Percentiles rank a stretch among this genome's conserved stretches.
phyloP scores from a whole-genome alignment of 208 protist species.

The Lotmaria passim region DNA sequence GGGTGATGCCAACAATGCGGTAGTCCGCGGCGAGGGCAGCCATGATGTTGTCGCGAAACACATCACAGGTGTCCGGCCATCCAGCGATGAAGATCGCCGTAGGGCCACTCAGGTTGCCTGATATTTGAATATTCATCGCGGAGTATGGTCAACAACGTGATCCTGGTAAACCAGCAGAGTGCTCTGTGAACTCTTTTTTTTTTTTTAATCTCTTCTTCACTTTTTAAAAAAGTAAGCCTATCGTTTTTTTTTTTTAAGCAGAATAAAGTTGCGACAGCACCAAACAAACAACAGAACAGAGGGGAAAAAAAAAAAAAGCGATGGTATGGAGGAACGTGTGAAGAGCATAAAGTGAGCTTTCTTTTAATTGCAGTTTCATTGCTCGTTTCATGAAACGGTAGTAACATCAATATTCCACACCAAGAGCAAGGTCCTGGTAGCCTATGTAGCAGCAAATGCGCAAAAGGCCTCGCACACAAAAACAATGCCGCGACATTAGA shows the following conservation, averaged over 20 bases:
- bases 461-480: too few species aligned
- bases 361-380: too few species aligned
- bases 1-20: conserved; percentile 70
- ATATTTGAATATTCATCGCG: conserved; percentile 89
- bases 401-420: background rate
- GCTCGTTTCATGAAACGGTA: too few species aligned
- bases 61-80: conserved; percentile 78
- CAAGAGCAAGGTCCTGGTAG: background rate
- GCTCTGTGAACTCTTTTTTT: too few species aligned
- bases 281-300: too few species aligned
- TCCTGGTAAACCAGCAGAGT: too few species aligned
- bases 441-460: too few species aligned
- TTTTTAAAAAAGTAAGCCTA: background rate
- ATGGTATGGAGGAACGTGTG: background rate
- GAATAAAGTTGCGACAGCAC: too few species aligned
- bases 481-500: too few species aligned
- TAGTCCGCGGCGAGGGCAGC: conserved; percentile 44
- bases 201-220: too few species aligned
- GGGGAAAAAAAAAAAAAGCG: background rate
- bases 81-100: conserved; percentile 79
- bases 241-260: too few species aligned
- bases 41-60: conserved; percentile 81
- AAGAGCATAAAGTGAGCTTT: background rate
- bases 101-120: conserved; percentile 63
- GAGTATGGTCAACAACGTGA: too few species aligned